Percentiles rank a stretch among this genome's conserved stretches.
Conservation (phyloP, 2,329 filamentous ascomycete species). For the Fusarium sp. region DNA sequence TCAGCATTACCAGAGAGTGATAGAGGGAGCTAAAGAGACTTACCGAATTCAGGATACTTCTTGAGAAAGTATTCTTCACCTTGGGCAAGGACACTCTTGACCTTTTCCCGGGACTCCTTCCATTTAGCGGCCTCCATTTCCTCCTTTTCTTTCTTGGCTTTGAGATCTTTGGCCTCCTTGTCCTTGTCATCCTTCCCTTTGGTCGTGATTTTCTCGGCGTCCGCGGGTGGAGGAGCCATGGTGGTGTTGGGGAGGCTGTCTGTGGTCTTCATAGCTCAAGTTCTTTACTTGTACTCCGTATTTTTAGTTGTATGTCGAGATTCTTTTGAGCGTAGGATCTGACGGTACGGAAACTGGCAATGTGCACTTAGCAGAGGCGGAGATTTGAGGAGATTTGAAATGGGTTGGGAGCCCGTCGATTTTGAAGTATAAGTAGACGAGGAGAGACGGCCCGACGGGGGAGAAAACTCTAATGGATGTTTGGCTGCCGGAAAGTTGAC, state of each 20-base stretch:
- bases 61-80: neutral
- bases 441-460: neutral
- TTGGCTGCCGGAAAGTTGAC: too few relatives aligned
- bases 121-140: too few relatives aligned
- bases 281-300: too few relatives aligned
- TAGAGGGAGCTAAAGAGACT: neutral
- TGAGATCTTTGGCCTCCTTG: neutral
- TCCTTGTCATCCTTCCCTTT: neutral
- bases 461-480: neutral
- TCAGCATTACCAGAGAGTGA: neutral
- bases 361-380: too few relatives aligned
- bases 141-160: too few relatives aligned
- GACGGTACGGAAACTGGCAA: too few relatives aligned
- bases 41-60: neutral
- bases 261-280: too few relatives aligned
- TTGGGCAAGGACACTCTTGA: neutral
- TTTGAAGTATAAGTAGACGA: neutral
- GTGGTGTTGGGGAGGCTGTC: too few relatives aligned
- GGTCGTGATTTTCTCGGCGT: neutral
- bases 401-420: neutral
- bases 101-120: neutral
- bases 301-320: too few relatives aligned
- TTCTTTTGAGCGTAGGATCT: too few relatives aligned
- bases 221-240: too few relatives aligned
- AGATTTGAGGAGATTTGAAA: too few relatives aligned